Evolutionary conservation across 208 protist species (phyloP), one percentile per base, ranked within the genome.

Genomic region (Wallacemonas sp.): DNA sequence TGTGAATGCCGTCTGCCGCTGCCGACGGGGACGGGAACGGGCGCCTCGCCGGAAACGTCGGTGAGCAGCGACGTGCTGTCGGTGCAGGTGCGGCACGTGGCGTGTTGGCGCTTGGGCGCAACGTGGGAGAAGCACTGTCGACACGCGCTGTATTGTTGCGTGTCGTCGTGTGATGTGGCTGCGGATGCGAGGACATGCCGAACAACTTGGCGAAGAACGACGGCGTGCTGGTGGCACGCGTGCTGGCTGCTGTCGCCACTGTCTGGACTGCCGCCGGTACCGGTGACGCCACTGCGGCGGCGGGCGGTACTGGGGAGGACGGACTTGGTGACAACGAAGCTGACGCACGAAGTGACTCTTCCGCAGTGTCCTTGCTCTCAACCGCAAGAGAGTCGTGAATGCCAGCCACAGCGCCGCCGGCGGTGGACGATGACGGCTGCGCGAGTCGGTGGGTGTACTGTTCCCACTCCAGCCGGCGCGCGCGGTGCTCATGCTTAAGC

Each of bases 401-500:
- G 8, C n/a, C 46, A 33, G 5, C 33, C 12, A 54, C 8, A 6
- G 24, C 10, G 12, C 27, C 46, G 22, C 1, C 27, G 4, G 33
- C 24, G 10, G 50, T 9, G 5, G 38, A 62, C 19, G 38, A 6
- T n/a, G 9, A 32, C 29, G 30, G 0, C 50, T 13, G 12, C 19
- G 29, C 50, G 2, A 8, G 50, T 41, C 32, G 50, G 24, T 24
- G 1, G n/a, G 26, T 24, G 6, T 32, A 32, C 17, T 19, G 6
- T 5, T 57, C 50, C 29, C 1, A 57, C 50, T 41, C 32, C 3
- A 21, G 15, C 4, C 22, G 29, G 10, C 50, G 50, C 1, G 50
- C 50, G 13, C 38, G 15, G 21, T 19, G 30, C 52, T 84, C 78
- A 6, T 44, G 50, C 17, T 45, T 58, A 30, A 73, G 52, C 34